Conservation (phyloP, 2,329 filamentous ascomycete genomes). For the Hypoxylon sp. region DNA sequence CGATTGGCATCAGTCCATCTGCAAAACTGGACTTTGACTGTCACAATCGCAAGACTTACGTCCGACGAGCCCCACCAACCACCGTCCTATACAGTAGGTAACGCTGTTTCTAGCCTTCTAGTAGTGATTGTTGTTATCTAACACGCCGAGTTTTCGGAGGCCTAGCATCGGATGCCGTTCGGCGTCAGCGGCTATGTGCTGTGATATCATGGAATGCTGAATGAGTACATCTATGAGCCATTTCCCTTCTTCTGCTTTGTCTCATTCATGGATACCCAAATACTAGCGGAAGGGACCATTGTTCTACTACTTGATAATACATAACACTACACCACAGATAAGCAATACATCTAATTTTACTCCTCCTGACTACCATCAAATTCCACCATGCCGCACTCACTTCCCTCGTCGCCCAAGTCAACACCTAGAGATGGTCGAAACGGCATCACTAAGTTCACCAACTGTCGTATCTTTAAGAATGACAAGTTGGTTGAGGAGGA, state of each 20-base stretch:
- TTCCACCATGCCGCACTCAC: conserved; percentile 45
- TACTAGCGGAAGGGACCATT: conserved; percentile 43
- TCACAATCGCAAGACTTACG: conserved; percentile 41
- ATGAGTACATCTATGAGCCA: conserved; percentile 43
- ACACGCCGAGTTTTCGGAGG: conserved; percentile 25
- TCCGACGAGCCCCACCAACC: conserved; percentile 33
- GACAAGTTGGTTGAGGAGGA: conserved; percentile 76
- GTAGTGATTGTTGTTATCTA: conserved; percentile 4
- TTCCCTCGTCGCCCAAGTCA: conserved; percentile 55
- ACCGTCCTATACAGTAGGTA: conserved; percentile 16
- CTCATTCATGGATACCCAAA: conserved; percentile 44
- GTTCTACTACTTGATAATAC: conserved; percentile 46
- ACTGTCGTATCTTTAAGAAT: conserved; percentile 79
- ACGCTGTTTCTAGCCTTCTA: conserved; percentile 25
- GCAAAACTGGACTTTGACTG: conserved; percentile 34
- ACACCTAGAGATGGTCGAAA: conserved; percentile 54
- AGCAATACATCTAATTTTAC: too few species aligned
- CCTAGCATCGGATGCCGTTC: conserved; percentile 25
- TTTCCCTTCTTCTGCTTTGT: conserved; percentile 33
- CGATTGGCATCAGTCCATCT: conserved; percentile 40
- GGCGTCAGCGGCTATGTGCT: conserved; percentile 24
- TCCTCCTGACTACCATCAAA: too few species aligned
- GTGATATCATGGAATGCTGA: conserved; percentile 39
- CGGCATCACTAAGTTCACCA: conserved; percentile 85
- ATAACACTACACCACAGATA: too few species aligned